Base-by-base conservation (phyloP, 495 filamentous ascomycete genomes). In the Chaetomium cochliodes region DNA sequence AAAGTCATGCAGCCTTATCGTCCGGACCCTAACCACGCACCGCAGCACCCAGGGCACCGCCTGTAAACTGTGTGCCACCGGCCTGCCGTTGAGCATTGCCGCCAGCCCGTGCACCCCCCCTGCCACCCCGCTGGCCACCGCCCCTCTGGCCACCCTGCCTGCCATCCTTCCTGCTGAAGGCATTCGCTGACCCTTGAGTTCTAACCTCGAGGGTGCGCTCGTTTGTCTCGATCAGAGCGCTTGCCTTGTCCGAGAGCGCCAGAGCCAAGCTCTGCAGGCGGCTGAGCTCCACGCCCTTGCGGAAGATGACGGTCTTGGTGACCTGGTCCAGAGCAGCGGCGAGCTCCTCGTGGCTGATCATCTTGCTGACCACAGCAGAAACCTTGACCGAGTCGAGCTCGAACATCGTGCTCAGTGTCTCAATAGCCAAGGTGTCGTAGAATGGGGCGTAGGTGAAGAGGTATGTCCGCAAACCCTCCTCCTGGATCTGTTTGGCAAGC, bases 381-480 rank as follows among this genome's bases (percentile, higher is more conserved):
- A 96, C 93, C 83, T 96, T 98, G 78, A 88, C 87, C 67, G 89
- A 83, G 39, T 90, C 82, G 4, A 99, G 88, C 74, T 98, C 93
- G 78, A 99, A 99, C 94, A 99, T 98, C 58, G 81, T 84, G 53
- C 92, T 88, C 60, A 99, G 84, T 2, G 92, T 92, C 65, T 81
- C 79, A 72, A 98, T 82, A 65, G 92, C 87, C 58, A 99, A 86
- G 41, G 94, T 99, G 78, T 98, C 94, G 81, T 99, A 99, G 84
- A 93, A 99, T 57, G 94, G 94, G 49, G 94, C 94, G 77, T 99
- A 99, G 59, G 94, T 99, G 85, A 99, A 98, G 70, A 99, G 91
- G 78, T 99, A 99, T 58, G 94, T 99, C 61, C 96, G 86, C 58
- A 99, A 85, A 64, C 94, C 94, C 81, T 98, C 96, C 76, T 98